Conservation (phyloP, 805 yeast species). For the Suhomyces sp. region DNA sequence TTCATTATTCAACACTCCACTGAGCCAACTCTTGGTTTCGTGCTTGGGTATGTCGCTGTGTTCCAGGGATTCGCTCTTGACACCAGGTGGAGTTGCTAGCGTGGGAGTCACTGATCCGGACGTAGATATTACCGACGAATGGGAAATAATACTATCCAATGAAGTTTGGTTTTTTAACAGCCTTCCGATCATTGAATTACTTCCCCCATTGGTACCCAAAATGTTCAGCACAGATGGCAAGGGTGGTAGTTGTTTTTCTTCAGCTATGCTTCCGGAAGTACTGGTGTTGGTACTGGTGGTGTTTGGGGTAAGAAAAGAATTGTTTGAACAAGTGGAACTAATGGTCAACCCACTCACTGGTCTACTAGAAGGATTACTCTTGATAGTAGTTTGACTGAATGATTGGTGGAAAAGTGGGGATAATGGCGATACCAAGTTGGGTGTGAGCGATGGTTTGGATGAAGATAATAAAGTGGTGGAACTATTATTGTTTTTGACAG, state of each 20-base stretch:
- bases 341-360: conserved; percentile 1
- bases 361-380: background rate
- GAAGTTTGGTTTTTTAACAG: conserved; percentile 5
- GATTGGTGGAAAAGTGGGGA: conserved; percentile 42
- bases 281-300: conserved; percentile 3
- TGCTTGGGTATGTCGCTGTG: conserved; percentile 2
- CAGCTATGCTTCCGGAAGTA: conserved; percentile 1
- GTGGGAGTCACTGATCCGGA: background rate
- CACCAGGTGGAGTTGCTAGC: background rate
- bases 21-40: conserved; percentile 25
- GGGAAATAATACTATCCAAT: conserved; percentile 4
- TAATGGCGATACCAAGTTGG: conserved; percentile 36
- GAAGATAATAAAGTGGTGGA: conserved; percentile 1
- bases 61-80: background rate
- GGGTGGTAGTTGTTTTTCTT: conserved; percentile 8
- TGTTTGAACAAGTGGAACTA: background rate
- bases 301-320: conserved; percentile 3
- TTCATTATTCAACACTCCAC: conserved; percentile 29
- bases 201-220: conserved; percentile 3
- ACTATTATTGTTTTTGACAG: background rate
- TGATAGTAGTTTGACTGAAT: conserved; percentile 23
- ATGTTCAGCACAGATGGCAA: conserved; percentile 10
- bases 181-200: background rate
- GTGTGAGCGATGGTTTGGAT: conserved; percentile 19
- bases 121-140: background rate